These are phyloP conservation scores for Rutidosis leptorrhynchoides DNA, from an alignment of 129 eudicot genomes.

Conservation along the genomic window DNA sequence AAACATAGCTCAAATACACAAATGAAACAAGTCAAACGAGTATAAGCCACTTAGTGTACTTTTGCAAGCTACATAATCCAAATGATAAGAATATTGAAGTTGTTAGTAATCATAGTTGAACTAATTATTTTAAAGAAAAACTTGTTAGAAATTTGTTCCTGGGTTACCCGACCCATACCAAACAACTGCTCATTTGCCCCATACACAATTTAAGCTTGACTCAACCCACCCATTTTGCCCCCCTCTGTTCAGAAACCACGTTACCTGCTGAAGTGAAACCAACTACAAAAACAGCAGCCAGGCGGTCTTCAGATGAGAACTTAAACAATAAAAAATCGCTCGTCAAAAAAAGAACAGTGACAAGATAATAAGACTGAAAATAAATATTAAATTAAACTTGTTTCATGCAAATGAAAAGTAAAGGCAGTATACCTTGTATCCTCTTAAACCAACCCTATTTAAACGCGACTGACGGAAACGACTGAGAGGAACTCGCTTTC, in stretches of 20 bases:
- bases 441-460: conserved; percentile 84
- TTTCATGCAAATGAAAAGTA: not conserved
- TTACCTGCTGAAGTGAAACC: conserved; percentile 86
- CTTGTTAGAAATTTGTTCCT: not conserved
- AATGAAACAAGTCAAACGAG: not conserved
- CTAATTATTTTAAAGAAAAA: not conserved
- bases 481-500: conserved; percentile 91
- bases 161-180: not conserved
- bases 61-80: not conserved
- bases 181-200: not conserved
- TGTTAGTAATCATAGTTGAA: not conserved
- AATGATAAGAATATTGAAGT: not conserved
- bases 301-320: conserved; percentile 75
- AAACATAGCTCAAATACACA: too few species aligned
- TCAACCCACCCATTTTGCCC: not conserved
- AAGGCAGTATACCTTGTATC: conserved; percentile 62
- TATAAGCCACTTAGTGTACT: not conserved
- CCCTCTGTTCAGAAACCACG: not conserved
- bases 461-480: conserved; percentile 60
- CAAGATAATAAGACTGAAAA: not conserved
- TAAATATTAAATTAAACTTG: not conserved
- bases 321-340: conserved; percentile 19
- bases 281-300: conserved; percentile 90
- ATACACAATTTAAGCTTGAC: not conserved
- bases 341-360: not conserved